These are phyloP conservation scores for Globisporangium acanthophoron DNA, from an alignment of 352 stramenopile species.

Conservation along the genomic window DNA sequence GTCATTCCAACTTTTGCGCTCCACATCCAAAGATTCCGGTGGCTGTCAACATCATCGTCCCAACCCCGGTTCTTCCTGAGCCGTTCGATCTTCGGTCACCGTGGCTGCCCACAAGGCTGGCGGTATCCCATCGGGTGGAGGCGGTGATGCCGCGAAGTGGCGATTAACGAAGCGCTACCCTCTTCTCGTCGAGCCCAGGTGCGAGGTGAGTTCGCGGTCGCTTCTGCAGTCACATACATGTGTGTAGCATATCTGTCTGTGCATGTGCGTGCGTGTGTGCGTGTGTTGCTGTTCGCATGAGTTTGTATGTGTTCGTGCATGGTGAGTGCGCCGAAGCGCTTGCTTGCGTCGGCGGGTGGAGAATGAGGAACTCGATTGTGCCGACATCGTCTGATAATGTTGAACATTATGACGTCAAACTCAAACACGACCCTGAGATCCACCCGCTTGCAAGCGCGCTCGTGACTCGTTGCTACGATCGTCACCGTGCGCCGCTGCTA, in stretches of 20 bases:
- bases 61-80: too few species aligned
- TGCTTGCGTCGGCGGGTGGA: neutral
- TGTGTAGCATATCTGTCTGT: too few species aligned
- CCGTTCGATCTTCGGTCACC: too few species aligned
- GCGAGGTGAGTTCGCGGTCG: neutral
- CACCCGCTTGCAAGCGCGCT: neutral
- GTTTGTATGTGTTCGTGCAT: neutral
- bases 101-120: too few species aligned
- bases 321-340: neutral
- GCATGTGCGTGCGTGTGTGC: neutral
- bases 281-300: neutral
- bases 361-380: conserved; percentile 5
- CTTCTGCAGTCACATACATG: too few species aligned
- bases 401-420: conserved; percentile 9
- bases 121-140: too few species aligned
- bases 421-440: conserved; percentile 3
- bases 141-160: too few species aligned
- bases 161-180: too few species aligned
- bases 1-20: too few species aligned
- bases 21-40: too few species aligned
- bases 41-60: too few species aligned
- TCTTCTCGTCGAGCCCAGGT: neutral
- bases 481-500: too few species aligned
- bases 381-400: conserved; percentile 10
- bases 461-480: neutral